Evolutionary conservation across 495 filamentous ascomycete genomes (phyloP).

Genomic region (Amniculicola lignicola): DNA sequence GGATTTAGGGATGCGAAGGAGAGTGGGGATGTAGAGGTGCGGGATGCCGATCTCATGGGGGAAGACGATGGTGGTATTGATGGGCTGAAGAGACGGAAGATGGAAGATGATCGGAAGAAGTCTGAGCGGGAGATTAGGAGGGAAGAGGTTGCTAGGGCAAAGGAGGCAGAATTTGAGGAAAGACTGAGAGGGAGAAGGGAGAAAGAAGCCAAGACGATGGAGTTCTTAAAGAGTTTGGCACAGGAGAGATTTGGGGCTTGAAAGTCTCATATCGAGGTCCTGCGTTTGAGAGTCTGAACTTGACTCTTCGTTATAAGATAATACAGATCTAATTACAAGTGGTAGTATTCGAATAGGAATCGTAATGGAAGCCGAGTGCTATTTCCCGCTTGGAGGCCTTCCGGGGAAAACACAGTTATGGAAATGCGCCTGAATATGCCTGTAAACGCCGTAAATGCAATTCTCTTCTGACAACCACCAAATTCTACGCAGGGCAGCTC

Average conservation of each 20-base stretch:
- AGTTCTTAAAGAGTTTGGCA: slow-evolving; percentile 62
- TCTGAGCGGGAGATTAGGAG: slow-evolving; percentile 62
- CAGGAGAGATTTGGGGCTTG: slow-evolving; percentile 59
- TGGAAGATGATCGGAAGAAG: slow-evolving; percentile 55
- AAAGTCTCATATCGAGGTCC: too few species aligned
- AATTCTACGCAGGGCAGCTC: background rate
- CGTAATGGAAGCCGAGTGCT: too few species aligned
- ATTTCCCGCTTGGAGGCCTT: too few species aligned
- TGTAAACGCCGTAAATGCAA: background rate
- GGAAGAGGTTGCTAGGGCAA: slow-evolving; percentile 61
- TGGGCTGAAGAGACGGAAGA: slow-evolving; percentile 55
- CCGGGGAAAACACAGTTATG: too few species aligned
- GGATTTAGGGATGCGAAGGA: slow-evolving; percentile 57
- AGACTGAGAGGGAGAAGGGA: slow-evolving; percentile 52
- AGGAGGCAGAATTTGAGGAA: slow-evolving; percentile 62
- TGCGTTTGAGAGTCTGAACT: too few species aligned
- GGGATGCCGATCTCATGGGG: slow-evolving; percentile 62
- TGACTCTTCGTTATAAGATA: too few species aligned
- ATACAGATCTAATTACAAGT: too few species aligned
- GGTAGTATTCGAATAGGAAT: too few species aligned
- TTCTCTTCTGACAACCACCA: too few species aligned
- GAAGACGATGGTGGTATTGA: slow-evolving; percentile 56
- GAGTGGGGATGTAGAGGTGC: slow-evolving; percentile 55
- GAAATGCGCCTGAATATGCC: background rate
- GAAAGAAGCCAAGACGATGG: slow-evolving; percentile 66